Conservation (phyloP, 257 asterid genomes). For the Anisodus acutangulus region DNA sequence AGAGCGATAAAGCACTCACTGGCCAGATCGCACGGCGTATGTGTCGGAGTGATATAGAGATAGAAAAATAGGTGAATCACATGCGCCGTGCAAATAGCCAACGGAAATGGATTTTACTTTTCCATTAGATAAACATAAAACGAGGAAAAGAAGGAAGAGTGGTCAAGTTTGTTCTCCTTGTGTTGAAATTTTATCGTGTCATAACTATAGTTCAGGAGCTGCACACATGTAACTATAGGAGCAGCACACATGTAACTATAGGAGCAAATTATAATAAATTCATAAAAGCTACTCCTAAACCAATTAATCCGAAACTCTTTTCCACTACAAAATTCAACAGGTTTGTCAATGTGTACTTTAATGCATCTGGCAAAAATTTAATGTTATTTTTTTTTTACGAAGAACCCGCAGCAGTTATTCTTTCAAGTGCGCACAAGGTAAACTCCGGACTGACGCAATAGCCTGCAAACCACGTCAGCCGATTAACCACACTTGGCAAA, state of each 20-base stretch:
- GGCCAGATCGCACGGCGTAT: slow-evolving; percentile 13
- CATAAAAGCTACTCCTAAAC: too few species aligned
- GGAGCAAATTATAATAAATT: too few species aligned
- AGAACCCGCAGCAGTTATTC: too few species aligned
- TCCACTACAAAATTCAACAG: neutral
- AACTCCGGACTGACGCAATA: too few species aligned
- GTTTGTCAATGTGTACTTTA: neutral
- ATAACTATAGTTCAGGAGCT: neutral
- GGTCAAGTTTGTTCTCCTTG: neutral
- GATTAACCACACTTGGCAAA: too few species aligned
- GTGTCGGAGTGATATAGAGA: slow-evolving; percentile 9
- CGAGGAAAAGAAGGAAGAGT: neutral
- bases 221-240: neutral
- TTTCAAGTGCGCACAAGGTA: too few species aligned
- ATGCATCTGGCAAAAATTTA: neutral
- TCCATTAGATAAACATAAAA: neutral
- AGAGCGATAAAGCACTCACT: neutral
- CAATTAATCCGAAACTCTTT: too few species aligned
- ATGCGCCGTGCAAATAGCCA: slow-evolving; percentile 12
- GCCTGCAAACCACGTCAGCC: too few species aligned
- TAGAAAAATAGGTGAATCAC: neutral
- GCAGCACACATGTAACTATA: neutral
- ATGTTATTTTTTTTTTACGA: neutral
- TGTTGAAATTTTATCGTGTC: neutral
- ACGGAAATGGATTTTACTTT: neutral